Base-by-base conservation (phyloP, 768 basidiomycete genomes). In the Termitomyces sp. region DNA sequence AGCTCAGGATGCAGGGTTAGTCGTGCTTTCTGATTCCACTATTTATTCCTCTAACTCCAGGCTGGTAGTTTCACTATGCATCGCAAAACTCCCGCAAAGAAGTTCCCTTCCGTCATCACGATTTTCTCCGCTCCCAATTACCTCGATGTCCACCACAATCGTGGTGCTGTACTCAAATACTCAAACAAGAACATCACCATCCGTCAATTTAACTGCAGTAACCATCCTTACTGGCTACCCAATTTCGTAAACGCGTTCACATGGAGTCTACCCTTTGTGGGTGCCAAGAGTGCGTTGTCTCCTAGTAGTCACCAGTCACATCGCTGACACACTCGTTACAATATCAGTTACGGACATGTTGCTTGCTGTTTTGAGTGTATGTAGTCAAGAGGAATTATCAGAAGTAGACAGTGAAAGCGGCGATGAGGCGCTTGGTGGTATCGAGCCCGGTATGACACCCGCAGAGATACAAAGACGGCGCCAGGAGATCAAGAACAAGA, bases 241-340 rank as follows among this genome's bases (percentile, higher is more conserved):
- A 97, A 97, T 73, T 97, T 97, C 64, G 95, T 95, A 84, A 92
- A 98, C 66, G 94, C 93, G 30, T 98, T 98, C 68, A 96, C 94
- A 11, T 98, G 95, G 96, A 92, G 89, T 79, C 69, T 98, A 55
- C 96, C 96, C 0, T 98, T 98, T 68, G 94, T 98, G 5, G 95
- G 94, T 52, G 86, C 92, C 61, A 98, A 98, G 76, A 97, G 95
- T 95, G 59, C 54, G 91, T 47, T 6, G 19, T 41, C 6, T 37
- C 14, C 4, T 30, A 9, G 35, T 17, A 25, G 5, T 8, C 4
- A 23, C 14, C 2, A 17, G 34, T 30, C 21, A 2, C 3, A 3
- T 40, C 30, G 39, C 16, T 25, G 12, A 12, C 9, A 9, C 30
- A 17, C 17, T 37, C 41, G 39, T 35, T 50, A 34, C 30, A 14